These are phyloP conservation scores for Eucalyptus cloeziana DNA, from an alignment of 345 rosid species.

Conservation along the genomic window DNA sequence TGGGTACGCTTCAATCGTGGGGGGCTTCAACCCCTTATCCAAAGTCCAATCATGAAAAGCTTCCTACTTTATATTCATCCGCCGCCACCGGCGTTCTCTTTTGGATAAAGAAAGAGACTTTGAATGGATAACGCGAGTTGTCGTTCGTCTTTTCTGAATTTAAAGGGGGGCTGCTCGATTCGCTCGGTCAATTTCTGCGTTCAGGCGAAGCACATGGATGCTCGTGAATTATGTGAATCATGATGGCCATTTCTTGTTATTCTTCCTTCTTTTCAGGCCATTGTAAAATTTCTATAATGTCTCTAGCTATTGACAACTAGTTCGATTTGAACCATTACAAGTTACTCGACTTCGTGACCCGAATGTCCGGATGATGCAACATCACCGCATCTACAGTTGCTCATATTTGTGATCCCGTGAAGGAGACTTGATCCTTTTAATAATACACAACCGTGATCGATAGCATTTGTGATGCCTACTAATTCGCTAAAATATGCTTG, in stretches of 20 bases:
- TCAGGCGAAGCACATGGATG: not conserved
- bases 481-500: not conserved
- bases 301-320: not conserved
- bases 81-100: not conserved
- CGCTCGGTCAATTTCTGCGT: not conserved
- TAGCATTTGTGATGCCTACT: not conserved
- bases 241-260: not conserved
- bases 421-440: not conserved
- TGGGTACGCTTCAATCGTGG: not conserved
- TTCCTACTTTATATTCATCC: not conserved
- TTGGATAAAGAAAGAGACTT: not conserved
- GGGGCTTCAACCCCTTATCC: not conserved
- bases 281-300: not conserved
- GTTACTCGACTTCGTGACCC: not conserved
- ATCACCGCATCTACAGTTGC: not conserved
- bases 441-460: not conserved
- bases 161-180: not conserved
- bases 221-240: not conserved
- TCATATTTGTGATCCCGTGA: not conserved
- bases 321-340: not conserved
- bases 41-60: not conserved
- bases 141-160: not conserved
- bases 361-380: not conserved
- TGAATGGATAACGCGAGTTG: not conserved
- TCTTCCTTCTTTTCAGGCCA: not conserved